Evolutionary conservation across 2,329 filamentous ascomycete species (phyloP), one percentile per base, ranked within the genome.

Genomic region (Aspergillus sp.): DNA sequence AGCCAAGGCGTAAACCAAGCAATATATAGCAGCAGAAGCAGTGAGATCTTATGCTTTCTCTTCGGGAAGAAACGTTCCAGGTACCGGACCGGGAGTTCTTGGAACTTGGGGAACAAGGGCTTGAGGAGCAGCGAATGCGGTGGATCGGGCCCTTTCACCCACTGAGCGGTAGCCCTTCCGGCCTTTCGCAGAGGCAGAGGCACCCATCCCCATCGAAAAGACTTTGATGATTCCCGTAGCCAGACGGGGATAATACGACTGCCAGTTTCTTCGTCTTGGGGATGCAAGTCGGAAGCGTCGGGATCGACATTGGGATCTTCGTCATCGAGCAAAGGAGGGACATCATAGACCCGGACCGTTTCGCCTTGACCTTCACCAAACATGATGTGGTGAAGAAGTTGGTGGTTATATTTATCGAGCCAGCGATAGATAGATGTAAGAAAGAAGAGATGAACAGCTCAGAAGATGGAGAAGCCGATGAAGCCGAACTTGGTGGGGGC

Each of bases 1-100:
- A 66, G 66, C 67, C 72, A 76, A 7, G 69, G 66, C 40, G 74
- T 44, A 37, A 75, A 71, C 73, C 73, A 76, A 29, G 57, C 54
- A 10, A 66, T 55, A 54, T 75, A 75, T 10, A 74, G 56, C 19
- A 67, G 52, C 9, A 69, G 44, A 37, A 76, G 54, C 31, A 75
- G 52, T 11, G 52, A 56, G 30, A 71, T 57, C 49, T 73, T 72
- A 26, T 75, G 70, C 48, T 66, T 67, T 43, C 60, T 65, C 54
- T 72, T 74, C 3, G 72, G 72, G 11, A 71, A 65, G 45, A 71
- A 66, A 37, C 53, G 63, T 35, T 74, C 65, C 36, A 75, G 50
- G 39, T 71, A 59, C 37, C 59, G 62, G 38, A 71, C 60, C 2
- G 73, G 73, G 33, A 71, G 61, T 57, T 72, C 66, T 51, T 76